Base-by-base conservation (phyloP, 2,329 filamentous ascomycete species). In the Talaromyces sp. region DNA sequence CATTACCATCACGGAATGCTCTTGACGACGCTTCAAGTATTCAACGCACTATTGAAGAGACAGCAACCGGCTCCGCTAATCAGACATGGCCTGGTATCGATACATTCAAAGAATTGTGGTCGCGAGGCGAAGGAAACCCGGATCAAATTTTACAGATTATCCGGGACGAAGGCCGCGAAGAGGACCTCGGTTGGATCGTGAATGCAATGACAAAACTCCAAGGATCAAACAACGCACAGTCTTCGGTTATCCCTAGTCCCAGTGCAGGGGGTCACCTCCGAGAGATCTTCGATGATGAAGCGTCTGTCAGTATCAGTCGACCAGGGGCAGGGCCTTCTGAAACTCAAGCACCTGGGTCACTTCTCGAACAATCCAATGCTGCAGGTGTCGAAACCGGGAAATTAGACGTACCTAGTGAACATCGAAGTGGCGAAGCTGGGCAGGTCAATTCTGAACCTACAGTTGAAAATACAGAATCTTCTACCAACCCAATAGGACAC, bases 131-230 rank as follows among this genome's bases (percentile, higher is more conserved):
- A 51, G 87, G 87, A 4, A 82, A 89, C 66, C 81, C 82, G 0
- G 79, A 83, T 40, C 81, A 80, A 62, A 85, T 90, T 30, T 66
- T 88, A 3, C 77, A 81, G 47, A 85, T 90, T 27, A 86, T 89
- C 34, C 81, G 83, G 44, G 81, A 85, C 42, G 86, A 89, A 66
- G 81, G 83, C 4, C 79, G 85, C 2, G 79, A 84, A 60, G 83
- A 85, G 10, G 82, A 83, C 56, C 79, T 90, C 36, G 77, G 79
- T 10, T 85, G 86, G 70, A 85, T 87, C 79, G 80, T 88, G 10
- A 78, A 81, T 34, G 76, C 84, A 28, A 85, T 86, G 64, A 78
- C 72, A 64, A 72, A 68, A 23, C 61, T 72, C 16, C 64, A 70
- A 28, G 51, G 61, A 58, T 23, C 53, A 36, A 63, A 59, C 18